These are phyloP conservation scores for Colletotrichum brevisporum DNA, from an alignment of 2,329 filamentous ascomycete genomes.

Conservation along the genomic window DNA sequence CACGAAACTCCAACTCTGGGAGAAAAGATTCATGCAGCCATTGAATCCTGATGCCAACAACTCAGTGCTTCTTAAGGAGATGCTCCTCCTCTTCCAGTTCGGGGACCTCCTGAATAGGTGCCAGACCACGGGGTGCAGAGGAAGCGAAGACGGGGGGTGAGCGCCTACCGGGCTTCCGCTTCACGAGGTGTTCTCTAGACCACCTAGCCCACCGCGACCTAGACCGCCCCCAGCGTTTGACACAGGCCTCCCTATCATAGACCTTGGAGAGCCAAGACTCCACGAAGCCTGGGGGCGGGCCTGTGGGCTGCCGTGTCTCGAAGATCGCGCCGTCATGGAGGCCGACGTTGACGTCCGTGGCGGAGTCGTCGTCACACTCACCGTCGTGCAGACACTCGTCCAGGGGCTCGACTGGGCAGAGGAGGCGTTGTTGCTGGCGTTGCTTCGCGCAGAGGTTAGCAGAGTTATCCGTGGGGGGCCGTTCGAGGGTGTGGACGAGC, in stretches of 20 bases:
- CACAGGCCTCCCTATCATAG: neutral
- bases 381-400: constrained; percentile 13
- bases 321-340: neutral
- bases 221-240: neutral
- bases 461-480: neutral
- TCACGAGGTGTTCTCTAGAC: neutral
- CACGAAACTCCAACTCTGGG: neutral
- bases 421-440: neutral
- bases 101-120: constrained; percentile 1
- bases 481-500: neutral
- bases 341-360: neutral
- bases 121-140: neutral
- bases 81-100: neutral
- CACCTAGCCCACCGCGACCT: constrained; percentile 2
- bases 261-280: neutral
- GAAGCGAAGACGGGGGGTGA: neutral
- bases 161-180: constrained; percentile 1
- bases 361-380: neutral
- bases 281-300: neutral
- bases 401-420: neutral
- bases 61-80: neutral
- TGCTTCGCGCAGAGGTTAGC: neutral
- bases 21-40: no score
- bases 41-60: no score
- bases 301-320: neutral